Base-by-base conservation (phyloP, 2,329 filamentous ascomycete species). In the Rhynchosporium graminicola region DNA sequence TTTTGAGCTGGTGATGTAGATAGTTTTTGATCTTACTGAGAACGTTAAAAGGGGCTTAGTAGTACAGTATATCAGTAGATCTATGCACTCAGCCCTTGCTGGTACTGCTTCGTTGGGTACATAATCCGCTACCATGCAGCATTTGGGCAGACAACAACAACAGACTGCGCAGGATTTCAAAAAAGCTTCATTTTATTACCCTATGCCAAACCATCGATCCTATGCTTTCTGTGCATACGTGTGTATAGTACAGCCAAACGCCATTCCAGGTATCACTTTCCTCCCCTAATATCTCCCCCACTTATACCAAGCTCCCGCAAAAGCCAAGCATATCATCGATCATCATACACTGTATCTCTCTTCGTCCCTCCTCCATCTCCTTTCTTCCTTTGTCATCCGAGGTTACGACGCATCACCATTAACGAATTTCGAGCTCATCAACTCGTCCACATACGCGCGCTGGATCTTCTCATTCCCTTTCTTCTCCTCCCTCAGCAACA, bases 371-470 rank as follows among this genome's bases (percentile, higher is more conserved):
- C 5, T 36, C 1, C 9, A 36, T 36, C 33, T 10, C 5, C 4
- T n/a, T 13, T 51, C 46, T 40, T 12, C 28, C 15, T 28, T 13
- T 31, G 42, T 36, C 48, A 47, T n/a, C 29, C 36, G 13, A 7
- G 29, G 36, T 40, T 15, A 33, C 63, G 50, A 68, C 26, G 62
- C 63, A 59, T 70, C 70, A 3, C 63, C 65, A 59, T 67, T 76
- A n/a, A 77, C 74, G 60, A 77, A 77, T 46, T 78, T 76, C 15
- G 77, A 79, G 60, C 78, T 82, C 79, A 82, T 80, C 72, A 84
- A 72, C 68, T 87, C 84, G 73, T 96, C 91, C 68, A 95, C 87
- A 71, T 93, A 85, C 28, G 93, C 90, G 67, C 80, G 82, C 76
- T 95, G 84, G 40, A 82, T 75, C 38, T 78, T 80, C 40, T 74